Evolutionary conservation across 352 stramenopile species (phyloP), one percentile per base, ranked within the genome.

Genomic region (Globisporangium parvum): DNA sequence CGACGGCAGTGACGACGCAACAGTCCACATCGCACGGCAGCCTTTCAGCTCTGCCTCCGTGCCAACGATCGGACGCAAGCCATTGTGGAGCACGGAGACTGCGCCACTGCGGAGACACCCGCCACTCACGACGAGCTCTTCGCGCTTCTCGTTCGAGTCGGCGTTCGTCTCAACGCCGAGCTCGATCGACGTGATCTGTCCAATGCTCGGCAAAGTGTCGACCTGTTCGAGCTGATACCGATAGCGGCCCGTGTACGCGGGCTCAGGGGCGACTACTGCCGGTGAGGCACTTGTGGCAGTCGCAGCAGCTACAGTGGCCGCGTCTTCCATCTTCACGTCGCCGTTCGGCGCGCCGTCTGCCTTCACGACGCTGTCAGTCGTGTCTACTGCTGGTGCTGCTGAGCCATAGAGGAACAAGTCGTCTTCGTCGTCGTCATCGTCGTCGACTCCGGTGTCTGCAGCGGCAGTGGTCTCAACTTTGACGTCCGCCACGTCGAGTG

Each of bases 21-120:
- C 80, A 0, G 85, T 91, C 85, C 85, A 95, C 77, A 95, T 91
- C 2, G 82, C 82, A 50, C 85, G 80, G 41, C 85, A 95, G 8
- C 85, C 85, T 42, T 70, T 91, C 5, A 95, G 61, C 48, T 91
- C 80, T 18, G 78, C 82, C 53, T 92, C 85, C 0, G 85, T 95
- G 35, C 79, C 75, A 4, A 94, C 85, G 37, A 94, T 89, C n/a
- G 85, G 85, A 14, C 85, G 76, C 44, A 94, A 64, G 12, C 85
- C 85, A 47, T 87, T 81, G 61, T 94, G 81, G 2, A 94, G 51
- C 20, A 91, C 81, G 0, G 85, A 92, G 17, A 92, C 81, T 1
- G 78, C 73, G 1, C 80, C 78, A 24, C 73, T 85, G 20, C 70
- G 67, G 24, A 85, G 55, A 42, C 71, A 84, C 6, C 85, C 85